Conservation (phyloP, 1,139 yeast species). For the Saccharomyces hybrid region DNA sequence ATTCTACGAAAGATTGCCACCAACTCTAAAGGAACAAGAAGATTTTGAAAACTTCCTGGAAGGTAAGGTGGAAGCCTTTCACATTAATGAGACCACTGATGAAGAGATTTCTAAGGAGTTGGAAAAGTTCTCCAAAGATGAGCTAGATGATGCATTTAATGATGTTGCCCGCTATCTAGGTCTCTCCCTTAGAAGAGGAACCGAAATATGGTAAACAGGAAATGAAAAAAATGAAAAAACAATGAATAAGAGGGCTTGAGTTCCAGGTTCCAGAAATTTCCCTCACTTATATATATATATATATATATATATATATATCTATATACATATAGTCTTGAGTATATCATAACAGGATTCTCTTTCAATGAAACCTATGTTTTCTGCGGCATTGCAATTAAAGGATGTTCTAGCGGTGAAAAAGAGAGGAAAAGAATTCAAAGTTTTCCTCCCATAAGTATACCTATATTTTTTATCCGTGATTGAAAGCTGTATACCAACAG, state of each 20-base stretch:
- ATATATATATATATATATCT: no score
- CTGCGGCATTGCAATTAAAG: neutral
- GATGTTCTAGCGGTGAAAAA: neutral
- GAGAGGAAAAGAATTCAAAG: neutral
- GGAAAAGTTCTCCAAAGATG: constrained; percentile 38
- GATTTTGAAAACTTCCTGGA: constrained; percentile 41
- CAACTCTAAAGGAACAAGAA: constrained; percentile 43
- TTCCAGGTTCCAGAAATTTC: neutral
- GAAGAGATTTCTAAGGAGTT: constrained; percentile 27
- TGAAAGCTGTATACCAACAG: neutral
- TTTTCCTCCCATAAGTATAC: neutral
- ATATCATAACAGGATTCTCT: no score
- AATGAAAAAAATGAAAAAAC: neutral
- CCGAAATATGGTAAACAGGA: constrained; percentile 49
- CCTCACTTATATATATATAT: neutral
- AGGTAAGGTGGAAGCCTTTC: constrained; percentile 37
- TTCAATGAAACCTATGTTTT: neutral
- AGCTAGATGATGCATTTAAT: constrained; percentile 47
- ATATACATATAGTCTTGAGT: neutral
- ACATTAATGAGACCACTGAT: constrained; percentile 23
- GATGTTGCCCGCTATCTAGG: constrained; percentile 68
- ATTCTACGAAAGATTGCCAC: constrained; percentile 62
- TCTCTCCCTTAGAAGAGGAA: constrained; percentile 45
- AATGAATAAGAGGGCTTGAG: neutral
- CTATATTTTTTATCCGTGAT: neutral